These are phyloP conservation scores for Massariosphaeria phaeospora DNA, from an alignment of 495 filamentous ascomycete genomes.

Conservation along the genomic window DNA sequence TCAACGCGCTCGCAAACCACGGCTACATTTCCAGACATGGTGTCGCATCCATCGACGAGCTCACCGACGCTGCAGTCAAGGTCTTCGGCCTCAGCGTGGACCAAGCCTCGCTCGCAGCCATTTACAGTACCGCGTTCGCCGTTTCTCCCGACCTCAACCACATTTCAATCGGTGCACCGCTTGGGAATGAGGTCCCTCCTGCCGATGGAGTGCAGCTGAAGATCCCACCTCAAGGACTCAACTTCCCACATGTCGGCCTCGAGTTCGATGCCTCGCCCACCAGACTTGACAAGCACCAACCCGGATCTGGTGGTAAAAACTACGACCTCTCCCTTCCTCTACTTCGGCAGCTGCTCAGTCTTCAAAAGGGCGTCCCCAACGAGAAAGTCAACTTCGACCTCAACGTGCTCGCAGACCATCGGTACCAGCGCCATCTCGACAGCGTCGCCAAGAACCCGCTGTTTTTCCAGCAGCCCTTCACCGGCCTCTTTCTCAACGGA, in stretches of 20 bases:
- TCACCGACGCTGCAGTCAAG: not conserved
- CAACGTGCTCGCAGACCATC: conserved; percentile 32
- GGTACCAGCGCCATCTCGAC: conserved; percentile 34
- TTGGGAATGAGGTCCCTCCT: not conserved
- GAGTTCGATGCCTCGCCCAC: conserved; percentile 55
- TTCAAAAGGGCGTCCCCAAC: not conserved
- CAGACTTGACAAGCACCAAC: conserved; percentile 46
- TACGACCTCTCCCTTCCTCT: conserved; percentile 34
- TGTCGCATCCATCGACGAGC: not conserved
- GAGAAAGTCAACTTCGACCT: conserved; percentile 32
- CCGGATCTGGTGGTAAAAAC: conserved; percentile 31
- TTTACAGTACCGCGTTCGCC: conserved; percentile 50
- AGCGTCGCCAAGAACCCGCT: conserved; percentile 38
- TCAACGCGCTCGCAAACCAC: conserved; percentile 35
- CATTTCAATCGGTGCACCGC: conserved; percentile 35
- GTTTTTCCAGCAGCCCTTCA: conserved; percentile 39
- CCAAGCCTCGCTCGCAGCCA: conserved; percentile 47
- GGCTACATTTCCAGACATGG: conserved; percentile 26
- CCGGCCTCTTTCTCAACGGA: conserved; percentile 26
- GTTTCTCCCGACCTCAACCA: conserved; percentile 36
- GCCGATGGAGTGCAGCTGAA: conserved; percentile 12
- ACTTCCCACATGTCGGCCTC: conserved; percentile 53
- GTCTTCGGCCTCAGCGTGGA: conserved; percentile 45
- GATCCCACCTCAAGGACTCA: conserved; percentile 45
- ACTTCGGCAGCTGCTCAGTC: conserved; percentile 36